Conservation (phyloP, 2,329 filamentous ascomycete genomes). For the Ophiocordyceps sinensis region DNA sequence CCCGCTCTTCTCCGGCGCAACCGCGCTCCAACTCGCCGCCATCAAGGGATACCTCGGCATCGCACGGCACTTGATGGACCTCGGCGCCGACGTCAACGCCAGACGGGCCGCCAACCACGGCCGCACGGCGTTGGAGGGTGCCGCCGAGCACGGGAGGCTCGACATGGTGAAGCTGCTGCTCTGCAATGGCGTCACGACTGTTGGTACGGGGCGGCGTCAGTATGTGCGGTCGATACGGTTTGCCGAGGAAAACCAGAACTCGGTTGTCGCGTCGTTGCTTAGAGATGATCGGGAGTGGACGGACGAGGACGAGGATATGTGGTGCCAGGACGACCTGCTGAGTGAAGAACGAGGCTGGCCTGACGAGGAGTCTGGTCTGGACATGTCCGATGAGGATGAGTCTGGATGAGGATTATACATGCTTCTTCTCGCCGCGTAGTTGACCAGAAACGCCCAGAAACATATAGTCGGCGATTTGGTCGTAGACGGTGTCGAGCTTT, state of each 20-base stretch:
- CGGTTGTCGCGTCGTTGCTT: not conserved
- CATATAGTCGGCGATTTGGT: no score
- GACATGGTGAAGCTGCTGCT: not conserved
- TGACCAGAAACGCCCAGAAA: no score
- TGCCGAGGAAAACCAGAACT: not conserved
- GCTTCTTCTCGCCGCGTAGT: no score
- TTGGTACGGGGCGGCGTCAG: not conserved
- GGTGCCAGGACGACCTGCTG: not conserved
- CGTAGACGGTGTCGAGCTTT: no score
- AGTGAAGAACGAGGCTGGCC: not conserved
- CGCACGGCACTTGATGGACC: not conserved
- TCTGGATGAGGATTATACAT: no score
- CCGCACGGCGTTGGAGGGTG: not conserved
- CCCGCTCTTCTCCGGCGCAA: not conserved
- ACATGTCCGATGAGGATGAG: not conserved
- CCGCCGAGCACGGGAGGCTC: not conserved
- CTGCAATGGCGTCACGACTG: not conserved
- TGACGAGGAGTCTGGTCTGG: not conserved
- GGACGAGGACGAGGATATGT: not conserved
- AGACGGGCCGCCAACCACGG: not conserved
- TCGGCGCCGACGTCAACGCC: not conserved
- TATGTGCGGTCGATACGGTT: not conserved
- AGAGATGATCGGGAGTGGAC: not conserved
- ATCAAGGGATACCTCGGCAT: not conserved
- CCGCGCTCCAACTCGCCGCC: not conserved